These are phyloP conservation scores for Phytophthora fragariaefolia DNA, from an alignment of 352 stramenopile genomes.

Conservation along the genomic window DNA sequence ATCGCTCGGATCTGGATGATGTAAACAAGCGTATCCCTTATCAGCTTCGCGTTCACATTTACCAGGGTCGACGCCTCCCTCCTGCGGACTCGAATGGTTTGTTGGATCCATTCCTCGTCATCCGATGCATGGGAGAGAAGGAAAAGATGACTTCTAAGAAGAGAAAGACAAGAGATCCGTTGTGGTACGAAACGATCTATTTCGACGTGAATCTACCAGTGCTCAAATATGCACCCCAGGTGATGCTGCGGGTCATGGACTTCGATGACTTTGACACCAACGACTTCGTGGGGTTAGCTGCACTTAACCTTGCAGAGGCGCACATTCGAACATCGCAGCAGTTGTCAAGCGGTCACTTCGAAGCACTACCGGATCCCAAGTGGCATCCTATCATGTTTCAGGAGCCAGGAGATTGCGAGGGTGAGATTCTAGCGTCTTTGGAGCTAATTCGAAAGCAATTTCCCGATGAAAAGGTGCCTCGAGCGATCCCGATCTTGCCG, in stretches of 20 bases:
- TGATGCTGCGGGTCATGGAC: slow-evolving; percentile 86
- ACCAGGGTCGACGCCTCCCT: slow-evolving; percentile 80
- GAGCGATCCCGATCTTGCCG: slow-evolving; percentile 60
- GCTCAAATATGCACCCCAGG: slow-evolving; percentile 77
- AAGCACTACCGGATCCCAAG: slow-evolving; percentile 62
- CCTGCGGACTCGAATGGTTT: slow-evolving; percentile 86
- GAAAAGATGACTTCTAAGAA: slow-evolving; percentile 74
- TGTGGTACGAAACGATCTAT: slow-evolving; percentile 90
- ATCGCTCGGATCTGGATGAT: slow-evolving; percentile 55
- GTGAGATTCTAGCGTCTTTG: slow-evolving; percentile 78
- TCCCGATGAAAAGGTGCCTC: slow-evolving; percentile 66
- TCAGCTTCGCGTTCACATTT: slow-evolving; percentile 86
- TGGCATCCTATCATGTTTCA: slow-evolving; percentile 85
- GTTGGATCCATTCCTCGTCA: slow-evolving; percentile 83
- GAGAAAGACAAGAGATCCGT: slow-evolving; percentile 80
- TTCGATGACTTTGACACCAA: slow-evolving; percentile 78
- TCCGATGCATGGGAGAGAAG: slow-evolving; percentile 85
- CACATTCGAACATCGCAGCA: slow-evolving; percentile 73
- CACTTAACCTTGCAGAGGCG: slow-evolving; percentile 74
- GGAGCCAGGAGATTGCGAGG: slow-evolving; percentile 80
- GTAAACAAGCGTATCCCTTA: slow-evolving; percentile 86
- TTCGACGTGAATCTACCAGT: slow-evolving; percentile 88
- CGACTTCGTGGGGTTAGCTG: slow-evolving; percentile 69
- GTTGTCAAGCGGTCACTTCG: slow-evolving; percentile 49
- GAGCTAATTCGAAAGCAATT: slow-evolving; percentile 79